Conservation (phyloP, 225 moss, liverwort and hornwort species). For the Marchantia polymorpha region DNA sequence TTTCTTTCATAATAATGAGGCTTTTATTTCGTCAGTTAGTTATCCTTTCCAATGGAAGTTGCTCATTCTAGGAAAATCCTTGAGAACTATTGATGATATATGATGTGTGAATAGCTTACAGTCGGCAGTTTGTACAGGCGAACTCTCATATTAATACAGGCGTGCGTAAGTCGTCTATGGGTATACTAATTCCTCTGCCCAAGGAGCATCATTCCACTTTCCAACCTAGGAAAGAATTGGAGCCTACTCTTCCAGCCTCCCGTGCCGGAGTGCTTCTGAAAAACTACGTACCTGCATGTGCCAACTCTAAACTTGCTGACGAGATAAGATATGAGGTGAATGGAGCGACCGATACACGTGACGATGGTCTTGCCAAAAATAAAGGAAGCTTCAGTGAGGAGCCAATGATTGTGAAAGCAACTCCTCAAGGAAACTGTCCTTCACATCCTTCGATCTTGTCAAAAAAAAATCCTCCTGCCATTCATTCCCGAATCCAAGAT, state of each 20-base stretch:
- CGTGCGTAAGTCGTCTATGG: conserved; percentile 24
- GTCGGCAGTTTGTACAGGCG: no score
- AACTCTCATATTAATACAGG: no score
- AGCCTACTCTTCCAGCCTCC: neutral
- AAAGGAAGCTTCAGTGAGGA: conserved; percentile 9
- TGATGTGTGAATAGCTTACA: no score
- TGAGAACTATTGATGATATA: no score
- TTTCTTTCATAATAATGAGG: no score
- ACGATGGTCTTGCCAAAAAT: neutral
- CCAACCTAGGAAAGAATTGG: conserved; percentile 9
- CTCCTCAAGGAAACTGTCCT: neutral
- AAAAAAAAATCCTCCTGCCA: neutral
- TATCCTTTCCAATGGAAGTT: no score
- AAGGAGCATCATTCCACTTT: neutral
- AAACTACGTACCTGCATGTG: neutral
- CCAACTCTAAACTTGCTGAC: neutral
- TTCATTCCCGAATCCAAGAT: neutral
- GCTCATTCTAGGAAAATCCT: no score
- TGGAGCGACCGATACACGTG: neutral
- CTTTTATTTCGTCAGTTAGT: no score
- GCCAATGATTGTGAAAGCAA: conserved; percentile 19
- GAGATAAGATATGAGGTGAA: neutral
- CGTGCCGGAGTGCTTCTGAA: neutral
- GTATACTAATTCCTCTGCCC: conserved; percentile 17
- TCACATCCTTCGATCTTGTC: neutral